phyloP scores from a whole-genome alignment of 371 early-diverging fungal species.

The Coemansia sp. region DNA sequence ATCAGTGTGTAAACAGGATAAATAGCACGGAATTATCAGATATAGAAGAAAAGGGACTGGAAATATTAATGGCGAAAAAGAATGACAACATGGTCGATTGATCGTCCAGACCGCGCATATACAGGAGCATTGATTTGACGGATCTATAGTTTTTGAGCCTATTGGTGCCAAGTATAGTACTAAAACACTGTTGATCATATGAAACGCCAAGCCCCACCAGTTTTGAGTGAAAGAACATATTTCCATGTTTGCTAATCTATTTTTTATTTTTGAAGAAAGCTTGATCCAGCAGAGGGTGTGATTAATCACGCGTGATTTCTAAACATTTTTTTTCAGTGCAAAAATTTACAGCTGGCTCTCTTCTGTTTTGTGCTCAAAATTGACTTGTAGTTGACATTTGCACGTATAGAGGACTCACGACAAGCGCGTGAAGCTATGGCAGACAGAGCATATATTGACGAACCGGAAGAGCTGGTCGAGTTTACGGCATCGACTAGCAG shows the following conservation, averaged over 20 bases:
- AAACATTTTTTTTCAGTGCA: background rate
- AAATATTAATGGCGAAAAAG: background rate
- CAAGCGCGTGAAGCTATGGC: constrained; percentile 15
- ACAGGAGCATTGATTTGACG: too few species aligned
- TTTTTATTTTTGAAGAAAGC: too few species aligned
- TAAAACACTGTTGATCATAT: too few species aligned
- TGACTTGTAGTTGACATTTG: background rate
- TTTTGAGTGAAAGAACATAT: too few species aligned
- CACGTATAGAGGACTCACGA: background rate
- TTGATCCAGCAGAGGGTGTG: background rate
- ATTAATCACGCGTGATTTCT: background rate
- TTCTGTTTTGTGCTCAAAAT: background rate
- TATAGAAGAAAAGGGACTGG: background rate
- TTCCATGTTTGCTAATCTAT: too few species aligned
- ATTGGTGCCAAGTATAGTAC: too few species aligned
- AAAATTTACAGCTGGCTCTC: background rate
- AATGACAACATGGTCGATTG: background rate
- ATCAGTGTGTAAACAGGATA: constrained; percentile 11
- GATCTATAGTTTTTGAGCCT: too few species aligned
- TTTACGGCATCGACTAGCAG: constrained; percentile 28
- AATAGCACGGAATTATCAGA: background rate
- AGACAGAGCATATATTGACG: constrained; percentile 36
- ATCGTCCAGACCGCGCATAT: background rate
- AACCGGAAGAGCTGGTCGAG: constrained; percentile 43
- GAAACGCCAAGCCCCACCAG: too few species aligned